Evolutionary conservation across 768 basidiomycete species (phyloP), one percentile per base, ranked within the genome.

Genomic region (Amanita inopinata): DNA sequence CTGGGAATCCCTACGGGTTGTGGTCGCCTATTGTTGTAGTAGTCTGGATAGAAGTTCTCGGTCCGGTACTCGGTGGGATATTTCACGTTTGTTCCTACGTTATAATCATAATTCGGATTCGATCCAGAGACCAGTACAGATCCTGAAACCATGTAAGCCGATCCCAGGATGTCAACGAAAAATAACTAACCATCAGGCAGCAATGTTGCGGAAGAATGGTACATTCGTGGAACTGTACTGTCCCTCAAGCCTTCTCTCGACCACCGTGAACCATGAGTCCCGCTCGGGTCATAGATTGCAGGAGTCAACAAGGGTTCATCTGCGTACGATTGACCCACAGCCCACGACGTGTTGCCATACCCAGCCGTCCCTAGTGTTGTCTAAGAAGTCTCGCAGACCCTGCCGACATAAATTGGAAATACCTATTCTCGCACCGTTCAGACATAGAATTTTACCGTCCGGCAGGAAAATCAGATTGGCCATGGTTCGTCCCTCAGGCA

Each of bases 401-500:
- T 23, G 33, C 40, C 23, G 33, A 23, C 20, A 31, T 23, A 42
- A 33, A 42, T 24, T n/a, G 33, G 3, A 50, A 19, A 71, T 78
- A 50, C 91, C 91, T 33, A 67, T 64, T 33, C 54, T 54, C 5
- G 74, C 83, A 39, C 86, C 86, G 53, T 86, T 85, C 25, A 82
- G 55, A 49, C 70, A 69, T 34, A 86, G 64, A 12, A 89, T 58
- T 50, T 70, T 73, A 14, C 81, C 83, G 52, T 79, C 70, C 0
- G 85, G 87, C 0, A 89, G 71, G 46, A 70, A 52, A 49, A 88
- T 75, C 38, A 86, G 62, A 56, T 77, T 81, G 24, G 74, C 79
- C 86, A 90, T 90, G 2, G 74, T 66, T 27, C 84, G 72, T 6
- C 71, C 74, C 47, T 76, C 72, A 3, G 78, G 80, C 34, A 88